Base-by-base conservation (phyloP, 495 filamentous ascomycete species). In the Aspergillus affinis region DNA sequence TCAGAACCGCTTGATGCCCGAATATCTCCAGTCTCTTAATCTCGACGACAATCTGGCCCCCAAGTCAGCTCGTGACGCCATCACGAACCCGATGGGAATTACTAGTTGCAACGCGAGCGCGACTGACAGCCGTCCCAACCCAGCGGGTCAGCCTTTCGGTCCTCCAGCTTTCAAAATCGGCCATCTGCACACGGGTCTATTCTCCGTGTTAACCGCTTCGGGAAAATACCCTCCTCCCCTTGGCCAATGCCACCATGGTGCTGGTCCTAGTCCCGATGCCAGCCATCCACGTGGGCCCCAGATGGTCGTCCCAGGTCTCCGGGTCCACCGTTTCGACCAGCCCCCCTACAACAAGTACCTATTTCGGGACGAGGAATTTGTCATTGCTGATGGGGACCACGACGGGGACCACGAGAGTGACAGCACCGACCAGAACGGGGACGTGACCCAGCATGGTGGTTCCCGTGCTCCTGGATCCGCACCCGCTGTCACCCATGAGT, bases 261-360 rank as follows among this genome's bases (percentile, higher is more conserved):
- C 12, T 41, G 36, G 45, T 46, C 47, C 52, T 32, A 8, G 4
- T 30, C 32, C 32, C 10, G 13, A 41, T 12, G 7, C 30, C 10
- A 32, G 30, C 30, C 23, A 10, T 32, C 29, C 29, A 32, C 29
- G 8, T 32, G 29, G 29, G 3, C 36, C 36, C 1, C 36, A 41
- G 36, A 41, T 41, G 36, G 36, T 41, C 32, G 19, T 61, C 4
- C 52, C 66, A 0, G 65, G 67, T 2, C 21, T 77, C 9, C 66
- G 64, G 60, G 55, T 76, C 8, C 69, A 76, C 68, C 72, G 75
- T 21, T 67, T 67, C 51, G 72, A 76, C 50, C 60, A 69, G 17
- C 65, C 69, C 21, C 73, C 75, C 0, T 76, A 76, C 41, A 51
- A 60, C 21, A 76, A 76, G 60, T 74, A 70, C 55, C 60, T 75